Percentiles rank a stretch among this genome's conserved stretches.
Conservation (phyloP, 805 yeast species). For the Suhomyces prunicola region DNA sequence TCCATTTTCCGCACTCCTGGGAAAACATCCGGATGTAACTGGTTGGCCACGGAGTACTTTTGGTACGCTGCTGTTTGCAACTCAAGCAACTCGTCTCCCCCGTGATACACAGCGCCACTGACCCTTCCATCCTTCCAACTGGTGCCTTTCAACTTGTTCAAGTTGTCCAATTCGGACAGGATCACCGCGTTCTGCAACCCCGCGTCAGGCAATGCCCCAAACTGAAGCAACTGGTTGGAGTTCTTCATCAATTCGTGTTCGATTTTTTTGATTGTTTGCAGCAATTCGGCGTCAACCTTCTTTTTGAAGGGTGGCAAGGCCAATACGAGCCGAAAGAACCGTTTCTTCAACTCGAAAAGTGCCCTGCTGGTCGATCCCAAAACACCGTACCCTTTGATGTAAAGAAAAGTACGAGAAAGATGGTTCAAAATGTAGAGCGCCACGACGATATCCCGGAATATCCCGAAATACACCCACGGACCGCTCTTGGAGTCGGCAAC, state of each 20-base stretch:
- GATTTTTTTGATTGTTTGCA: slow-evolving; percentile 43
- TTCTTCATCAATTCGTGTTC: slow-evolving; percentile 59
- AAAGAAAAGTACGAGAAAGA: slow-evolving; percentile 6
- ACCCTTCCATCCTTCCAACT: slow-evolving; percentile 85
- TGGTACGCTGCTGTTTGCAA: slow-evolving; percentile 77
- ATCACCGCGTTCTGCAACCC: slow-evolving; percentile 56
- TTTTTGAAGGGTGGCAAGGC: slow-evolving; percentile 51
- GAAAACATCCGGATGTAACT: slow-evolving; percentile 93
- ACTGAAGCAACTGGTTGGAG: slow-evolving; percentile 44
- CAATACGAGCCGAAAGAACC: slow-evolving; percentile 12
- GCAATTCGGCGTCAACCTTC: slow-evolving; percentile 61
- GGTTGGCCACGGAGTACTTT: slow-evolving; percentile 83
- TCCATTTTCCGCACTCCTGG: slow-evolving; percentile 98
- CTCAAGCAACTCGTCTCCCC: slow-evolving; percentile 73
- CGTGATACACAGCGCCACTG: slow-evolving; percentile 96
- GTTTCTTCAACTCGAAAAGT: slow-evolving; percentile 1
- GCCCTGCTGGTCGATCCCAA: slow-evolving; percentile 1
- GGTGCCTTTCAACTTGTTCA: slow-evolving; percentile 55
- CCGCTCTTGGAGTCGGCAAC: not conserved
- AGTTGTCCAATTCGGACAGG: slow-evolving; percentile 46
- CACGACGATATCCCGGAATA: slow-evolving; percentile 18
- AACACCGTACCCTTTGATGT: slow-evolving; percentile 18
- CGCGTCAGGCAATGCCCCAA: slow-evolving; percentile 50
- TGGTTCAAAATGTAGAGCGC: slow-evolving; percentile 12
- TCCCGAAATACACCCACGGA: not conserved